Percentiles rank a stretch among this genome's conserved stretches.
These are phyloP conservation scores for Lathyrus aphaca DNA, from an alignment of 306 rosid genomes.

Conservation along the genomic window DNA sequence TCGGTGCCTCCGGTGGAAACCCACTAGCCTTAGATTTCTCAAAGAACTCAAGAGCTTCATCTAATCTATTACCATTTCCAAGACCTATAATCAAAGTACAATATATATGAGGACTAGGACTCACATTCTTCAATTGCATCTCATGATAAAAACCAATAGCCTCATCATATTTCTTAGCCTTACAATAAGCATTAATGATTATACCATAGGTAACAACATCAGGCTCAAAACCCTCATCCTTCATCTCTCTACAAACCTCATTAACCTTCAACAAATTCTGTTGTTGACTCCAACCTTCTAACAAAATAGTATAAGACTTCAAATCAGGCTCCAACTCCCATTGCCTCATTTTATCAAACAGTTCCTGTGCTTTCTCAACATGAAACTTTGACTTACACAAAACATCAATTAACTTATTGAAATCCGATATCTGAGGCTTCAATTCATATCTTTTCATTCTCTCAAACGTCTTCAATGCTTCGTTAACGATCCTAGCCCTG, in stretches of 20 bases:
- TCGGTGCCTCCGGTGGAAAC: constrained; percentile 61
- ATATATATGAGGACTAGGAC: constrained; percentile 74
- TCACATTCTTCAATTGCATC: constrained; percentile 57
- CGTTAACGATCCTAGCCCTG: constrained; percentile 61
- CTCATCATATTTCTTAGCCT: constrained; percentile 62
- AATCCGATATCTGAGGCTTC: constrained; percentile 60
- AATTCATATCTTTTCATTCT: constrained; percentile 71
- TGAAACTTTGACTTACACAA: constrained; percentile 64
- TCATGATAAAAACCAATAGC: constrained; percentile 62
- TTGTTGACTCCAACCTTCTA: constrained; percentile 89
- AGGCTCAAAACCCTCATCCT: constrained; percentile 64
- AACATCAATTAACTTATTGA: constrained; percentile 66
- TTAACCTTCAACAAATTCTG: constrained; percentile 63
- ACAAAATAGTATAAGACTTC: constrained; percentile 69
- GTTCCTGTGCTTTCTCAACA: constrained; percentile 68
- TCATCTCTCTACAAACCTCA: constrained; percentile 83
- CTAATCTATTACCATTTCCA: constrained; percentile 73
- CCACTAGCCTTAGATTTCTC: constrained; percentile 58
- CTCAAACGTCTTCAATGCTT: constrained; percentile 66
- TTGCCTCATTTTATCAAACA: constrained; percentile 77
- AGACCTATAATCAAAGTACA: constrained; percentile 79
- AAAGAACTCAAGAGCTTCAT: constrained; percentile 70
- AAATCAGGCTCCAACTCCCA: constrained; percentile 64
- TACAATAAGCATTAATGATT: constrained; percentile 72
- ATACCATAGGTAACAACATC: constrained; percentile 83